These are phyloP conservation scores for Fraxinus pennsylvanica DNA, from an alignment of 257 asterid species.

Conservation along the genomic window DNA sequence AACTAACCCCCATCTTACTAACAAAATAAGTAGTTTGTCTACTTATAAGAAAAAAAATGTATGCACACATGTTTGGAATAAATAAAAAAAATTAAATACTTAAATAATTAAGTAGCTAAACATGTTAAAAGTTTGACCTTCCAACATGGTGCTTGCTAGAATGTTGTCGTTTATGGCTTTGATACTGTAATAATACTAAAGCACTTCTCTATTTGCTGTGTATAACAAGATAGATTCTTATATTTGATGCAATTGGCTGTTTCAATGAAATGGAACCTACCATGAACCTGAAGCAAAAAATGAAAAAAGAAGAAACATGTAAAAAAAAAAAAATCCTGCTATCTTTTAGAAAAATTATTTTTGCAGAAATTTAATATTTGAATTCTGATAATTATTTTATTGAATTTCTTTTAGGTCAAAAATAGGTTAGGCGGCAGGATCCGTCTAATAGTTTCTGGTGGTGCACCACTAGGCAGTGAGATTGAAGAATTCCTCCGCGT, in stretches of 20 bases:
- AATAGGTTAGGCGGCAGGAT: constrained; percentile 85
- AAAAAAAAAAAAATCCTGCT: not conserved
- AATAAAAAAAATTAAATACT: not conserved
- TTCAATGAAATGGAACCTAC: not conserved
- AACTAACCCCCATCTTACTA: not conserved
- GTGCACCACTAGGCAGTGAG: constrained; percentile 90
- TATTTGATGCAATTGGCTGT: not conserved
- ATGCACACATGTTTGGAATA: not conserved
- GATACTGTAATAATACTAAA: not conserved
- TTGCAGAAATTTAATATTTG: not conserved
- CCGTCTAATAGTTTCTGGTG: constrained; percentile 90
- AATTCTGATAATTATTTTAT: constrained; percentile 15
- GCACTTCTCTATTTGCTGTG: not conserved
- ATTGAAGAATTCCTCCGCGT: constrained; percentile 93
- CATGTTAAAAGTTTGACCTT: not conserved
- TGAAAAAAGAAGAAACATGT: not conserved
- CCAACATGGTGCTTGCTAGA: not conserved
- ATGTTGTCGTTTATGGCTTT: not conserved
- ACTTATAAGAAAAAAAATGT: not conserved
- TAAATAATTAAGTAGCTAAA: not conserved
- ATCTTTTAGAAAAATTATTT: not conserved
- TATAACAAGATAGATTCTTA: not conserved
- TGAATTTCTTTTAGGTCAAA: constrained; percentile 54
- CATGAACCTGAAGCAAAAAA: not conserved
- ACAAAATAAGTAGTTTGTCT: not conserved